phyloP scores from a whole-genome alignment of 129 eudicot species.

The Pittosporum tobira region DNA sequence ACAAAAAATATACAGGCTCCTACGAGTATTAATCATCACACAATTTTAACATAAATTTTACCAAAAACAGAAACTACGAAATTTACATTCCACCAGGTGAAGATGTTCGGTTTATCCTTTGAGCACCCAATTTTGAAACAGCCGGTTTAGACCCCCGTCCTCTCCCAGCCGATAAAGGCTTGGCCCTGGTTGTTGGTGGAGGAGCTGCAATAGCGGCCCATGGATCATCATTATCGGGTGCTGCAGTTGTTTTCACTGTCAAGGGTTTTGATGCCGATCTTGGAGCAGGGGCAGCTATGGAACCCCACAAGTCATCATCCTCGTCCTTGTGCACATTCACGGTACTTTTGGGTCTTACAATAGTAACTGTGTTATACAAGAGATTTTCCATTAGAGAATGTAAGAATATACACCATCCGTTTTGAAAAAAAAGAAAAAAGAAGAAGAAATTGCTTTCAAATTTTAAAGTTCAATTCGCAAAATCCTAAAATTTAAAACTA shows the following conservation, averaged over 20 bases:
- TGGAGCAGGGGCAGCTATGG: slow-evolving; percentile 72
- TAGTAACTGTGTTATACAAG: slow-evolving; percentile 31
- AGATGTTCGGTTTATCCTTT: slow-evolving; percentile 73
- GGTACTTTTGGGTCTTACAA: slow-evolving; percentile 46
- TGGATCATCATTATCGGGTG: slow-evolving; percentile 50
- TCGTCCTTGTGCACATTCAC: slow-evolving; percentile 43
- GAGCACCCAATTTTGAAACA: slow-evolving; percentile 77
- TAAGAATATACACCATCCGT: too few species aligned
- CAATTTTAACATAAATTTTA: slow-evolving; percentile 7
- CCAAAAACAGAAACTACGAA: slow-evolving; percentile 21
- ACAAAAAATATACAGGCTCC: slow-evolving; percentile 23
- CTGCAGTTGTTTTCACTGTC: slow-evolving; percentile 26
- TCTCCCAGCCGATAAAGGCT: slow-evolving; percentile 69
- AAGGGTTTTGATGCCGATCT: slow-evolving; percentile 40
- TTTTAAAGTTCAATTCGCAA: too few species aligned
- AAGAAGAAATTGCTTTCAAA: neutral
- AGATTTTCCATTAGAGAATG: neutral
- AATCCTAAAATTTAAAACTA: too few species aligned
- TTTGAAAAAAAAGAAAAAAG: too few species aligned
- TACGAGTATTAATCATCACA: neutral
- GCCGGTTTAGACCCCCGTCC: slow-evolving; percentile 71
- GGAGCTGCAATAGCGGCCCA: slow-evolving; percentile 99
- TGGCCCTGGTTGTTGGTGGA: slow-evolving; percentile 74
- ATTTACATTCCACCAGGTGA: slow-evolving; percentile 56
- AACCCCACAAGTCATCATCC: slow-evolving; percentile 81